Evolutionary conservation across 163 green algal genomes (phyloP).

Genomic region (Chlamydomonas reinhardtii): DNA sequence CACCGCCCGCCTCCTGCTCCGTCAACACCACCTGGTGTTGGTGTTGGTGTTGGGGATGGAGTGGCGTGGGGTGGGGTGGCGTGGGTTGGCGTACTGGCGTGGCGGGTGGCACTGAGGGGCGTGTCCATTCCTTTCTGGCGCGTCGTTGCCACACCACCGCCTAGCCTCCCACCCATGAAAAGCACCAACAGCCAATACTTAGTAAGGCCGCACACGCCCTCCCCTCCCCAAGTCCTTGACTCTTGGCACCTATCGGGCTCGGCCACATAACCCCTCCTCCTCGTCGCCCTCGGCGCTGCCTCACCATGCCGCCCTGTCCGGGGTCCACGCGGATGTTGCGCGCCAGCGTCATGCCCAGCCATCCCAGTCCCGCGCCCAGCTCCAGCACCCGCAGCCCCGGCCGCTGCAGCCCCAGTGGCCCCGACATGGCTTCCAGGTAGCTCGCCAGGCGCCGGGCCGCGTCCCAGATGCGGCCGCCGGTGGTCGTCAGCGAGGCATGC

Average conservation of each 20-base stretch:
- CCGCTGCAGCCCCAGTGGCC: constrained; percentile 13
- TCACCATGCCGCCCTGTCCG: neutral
- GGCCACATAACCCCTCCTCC: no score
- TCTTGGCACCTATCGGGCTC: no score
- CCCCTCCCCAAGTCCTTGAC: no score
- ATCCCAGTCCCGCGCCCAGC: constrained; percentile 70
- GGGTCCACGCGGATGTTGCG: constrained; percentile 56
- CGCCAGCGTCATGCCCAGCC: constrained; percentile 66
- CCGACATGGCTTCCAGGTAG: constrained; percentile 48
- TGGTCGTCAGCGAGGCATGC: constrained; percentile 57
- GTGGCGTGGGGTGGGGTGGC: neutral
- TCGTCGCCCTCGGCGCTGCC: no score
- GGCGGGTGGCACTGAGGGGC: no score
- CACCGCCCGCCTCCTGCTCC: constrained; percentile 67
- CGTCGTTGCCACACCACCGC: no score
- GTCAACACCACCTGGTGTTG: constrained; percentile 57
- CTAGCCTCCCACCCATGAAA: no score
- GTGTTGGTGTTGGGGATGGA: no score
- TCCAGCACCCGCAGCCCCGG: constrained; percentile 65
- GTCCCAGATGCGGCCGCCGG: constrained; percentile 61
- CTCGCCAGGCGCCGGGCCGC: constrained; percentile 52
- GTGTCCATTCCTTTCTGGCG: no score
- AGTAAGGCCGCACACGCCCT: no score
- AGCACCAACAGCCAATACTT: no score
- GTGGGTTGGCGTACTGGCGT: no score